Evolutionary conservation across 2,329 filamentous ascomycete species (phyloP), one percentile per base, ranked within the genome.

Genomic region (Tetracladium maxilliforme): DNA sequence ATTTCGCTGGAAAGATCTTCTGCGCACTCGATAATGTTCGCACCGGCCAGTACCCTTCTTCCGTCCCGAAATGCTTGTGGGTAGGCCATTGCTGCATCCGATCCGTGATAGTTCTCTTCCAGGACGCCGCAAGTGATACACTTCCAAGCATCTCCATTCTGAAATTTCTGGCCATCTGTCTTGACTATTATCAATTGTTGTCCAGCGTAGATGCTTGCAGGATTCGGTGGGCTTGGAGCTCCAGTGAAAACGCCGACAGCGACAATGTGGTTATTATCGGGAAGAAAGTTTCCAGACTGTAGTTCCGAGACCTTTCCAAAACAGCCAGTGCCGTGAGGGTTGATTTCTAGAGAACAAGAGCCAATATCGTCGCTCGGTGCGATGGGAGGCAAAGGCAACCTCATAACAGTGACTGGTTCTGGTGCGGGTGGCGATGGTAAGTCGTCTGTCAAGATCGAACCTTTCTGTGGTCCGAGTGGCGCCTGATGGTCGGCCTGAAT

Each of bases 121-220:
- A 51, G 44, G 1, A 60, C 43, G 3, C 49, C 56, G 27, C 58
- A 62, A 16, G 45, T 61, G 5, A 62, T 27, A 26, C 58, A 61
- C 31, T 57, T 61, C 55, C 56, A 63, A 0, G 48, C 23, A 30
- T 59, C 54, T 0, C 58, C 57, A 25, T 54, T 58, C 2, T 42
- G 23, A 21, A 61, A 62, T 0, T 29, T 43, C 3, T 38, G 48
- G 2, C 45, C 47, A 27, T 61, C 51, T 0, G 48, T 32, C 31
- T 56, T 59, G 33, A 60, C 40, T 5, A 61, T 30, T 17, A 62
- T 45, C 5, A 60, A 24, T 22, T 61, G 55, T 7, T 37, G 30
- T 3, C 55, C 56, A 2, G 26, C 34, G 31, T 54, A 61, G 22
- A 58, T 51, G 31, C 51, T 56, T 5, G 43, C 44, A 0, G 50